Evolutionary conservation across 2,329 filamentous ascomycete genomes (phyloP), one percentile per base, ranked within the genome.

Genomic region (Pyrenochaeta sp.): DNA sequence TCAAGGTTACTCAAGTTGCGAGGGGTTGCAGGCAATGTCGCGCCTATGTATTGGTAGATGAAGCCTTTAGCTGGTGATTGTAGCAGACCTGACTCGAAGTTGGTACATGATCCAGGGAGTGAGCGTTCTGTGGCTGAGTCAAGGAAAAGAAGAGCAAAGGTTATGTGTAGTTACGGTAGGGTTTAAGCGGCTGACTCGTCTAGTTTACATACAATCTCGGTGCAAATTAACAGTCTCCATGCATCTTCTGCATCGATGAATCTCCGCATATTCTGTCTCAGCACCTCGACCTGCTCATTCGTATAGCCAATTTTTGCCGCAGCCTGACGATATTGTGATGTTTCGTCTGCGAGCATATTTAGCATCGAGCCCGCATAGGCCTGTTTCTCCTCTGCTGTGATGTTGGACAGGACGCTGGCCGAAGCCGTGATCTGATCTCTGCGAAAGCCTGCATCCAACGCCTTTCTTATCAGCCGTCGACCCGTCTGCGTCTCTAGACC

Each of bases 1-100:
- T 65, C 7, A 60, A 61, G 3, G 77, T 81, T 24, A 62, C 56
- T 28, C 19, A 13, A 27, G 25, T 43, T 39, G 52, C 52, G 34
- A 24, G 52, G n/a, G 27, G 7, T 37, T 8, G 8, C 6, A 19
- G 39, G 5, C 45, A 49, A 22, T 37, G 52, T 13, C 37, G 52
- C 6, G 24, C 47, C 19, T 50, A 44, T 39, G 52, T 55, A 13
- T 32, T 54, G 34, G 44, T 49, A 34, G 52, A 54, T 34, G 52
- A 54, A 28, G 52, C 52, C 3, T 54, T 54, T 37, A 44, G 52
- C 28, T 54, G 44, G 52, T 54, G 36, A 28, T 15, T 39, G 12
- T 39, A 15, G 36, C 6, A 39, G 5, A 39, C 12, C 12, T 8
- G 12, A 39, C 36, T 15, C 19, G 12, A n/a, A 39, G 7, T 39